phyloP scores from a whole-genome alignment of 2,329 filamentous ascomycete genomes.

The Coniosporium tulheliwenetii region DNA sequence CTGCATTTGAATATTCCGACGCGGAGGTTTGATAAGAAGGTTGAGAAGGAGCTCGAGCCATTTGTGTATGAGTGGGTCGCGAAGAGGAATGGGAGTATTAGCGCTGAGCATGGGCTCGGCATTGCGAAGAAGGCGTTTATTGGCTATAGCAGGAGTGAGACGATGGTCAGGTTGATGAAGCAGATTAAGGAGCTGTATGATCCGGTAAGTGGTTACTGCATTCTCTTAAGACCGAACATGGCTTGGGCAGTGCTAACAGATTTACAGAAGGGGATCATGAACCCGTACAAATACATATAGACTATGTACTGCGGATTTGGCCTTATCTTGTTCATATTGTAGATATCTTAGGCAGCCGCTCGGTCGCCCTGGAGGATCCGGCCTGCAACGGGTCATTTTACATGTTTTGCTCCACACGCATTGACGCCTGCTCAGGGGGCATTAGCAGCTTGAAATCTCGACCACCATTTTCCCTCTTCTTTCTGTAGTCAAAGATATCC shows the following conservation, averaged over 20 bases:
- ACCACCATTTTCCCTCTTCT: no score
- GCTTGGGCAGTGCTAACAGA: not conserved
- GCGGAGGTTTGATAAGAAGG: conserved; percentile 66
- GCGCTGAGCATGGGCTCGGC: conserved; percentile 87
- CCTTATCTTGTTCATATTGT: no score
- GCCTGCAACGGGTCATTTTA: no score
- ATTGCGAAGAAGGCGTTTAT: conserved; percentile 93
- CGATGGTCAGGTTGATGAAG: conserved; percentile 82
- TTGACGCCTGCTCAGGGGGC: no score
- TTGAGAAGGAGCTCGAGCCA: conserved; percentile 80
- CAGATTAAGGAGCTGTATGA: conserved; percentile 90
- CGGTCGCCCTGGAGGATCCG: no score
- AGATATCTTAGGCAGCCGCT: no score
- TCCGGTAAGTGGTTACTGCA: conserved; percentile 48
- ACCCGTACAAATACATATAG: conserved; percentile 89
- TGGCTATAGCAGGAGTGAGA: conserved; percentile 78
- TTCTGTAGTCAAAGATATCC: no score
- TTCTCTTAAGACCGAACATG: not conserved
- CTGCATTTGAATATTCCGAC: conserved; percentile 84
- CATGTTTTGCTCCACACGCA: no score
- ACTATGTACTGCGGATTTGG: not conserved
- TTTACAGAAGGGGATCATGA: conserved; percentile 86
- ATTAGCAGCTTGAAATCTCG: no score
- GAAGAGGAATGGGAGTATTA: conserved; percentile 79
- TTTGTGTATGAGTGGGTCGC: conserved; percentile 97